These are phyloP conservation scores for Datura wrightii DNA, from an alignment of 257 asterid species.

Conservation along the genomic window DNA sequence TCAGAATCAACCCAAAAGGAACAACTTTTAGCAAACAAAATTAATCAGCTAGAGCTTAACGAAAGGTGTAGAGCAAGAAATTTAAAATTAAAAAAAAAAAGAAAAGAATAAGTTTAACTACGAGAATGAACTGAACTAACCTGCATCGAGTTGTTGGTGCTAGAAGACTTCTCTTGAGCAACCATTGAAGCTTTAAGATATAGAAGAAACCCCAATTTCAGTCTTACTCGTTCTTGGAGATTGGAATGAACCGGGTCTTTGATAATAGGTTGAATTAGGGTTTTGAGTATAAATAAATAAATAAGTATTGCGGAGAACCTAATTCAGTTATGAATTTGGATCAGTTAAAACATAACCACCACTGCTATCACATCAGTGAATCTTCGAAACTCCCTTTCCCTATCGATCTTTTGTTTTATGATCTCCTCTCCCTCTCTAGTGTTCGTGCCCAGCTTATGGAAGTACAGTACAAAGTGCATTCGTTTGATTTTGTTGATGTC, in stretches of 20 bases:
- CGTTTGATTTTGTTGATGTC: constrained; percentile 32
- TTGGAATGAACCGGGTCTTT: not conserved
- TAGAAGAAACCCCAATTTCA: constrained; percentile 31
- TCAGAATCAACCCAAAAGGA: not conserved
- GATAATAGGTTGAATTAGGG: constrained; percentile 56
- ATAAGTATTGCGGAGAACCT: constrained; percentile 24
- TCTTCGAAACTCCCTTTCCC: constrained; percentile 34
- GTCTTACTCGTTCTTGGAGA: constrained; percentile 26
- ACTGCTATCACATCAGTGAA: constrained; percentile 41
- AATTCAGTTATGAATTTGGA: constrained; percentile 41
- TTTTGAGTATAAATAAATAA: constrained; percentile 41
- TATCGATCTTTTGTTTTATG: constrained; percentile 15
- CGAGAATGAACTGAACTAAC: constrained; percentile 25
- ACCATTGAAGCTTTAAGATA: constrained; percentile 43
- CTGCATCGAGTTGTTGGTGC: constrained; percentile 49
- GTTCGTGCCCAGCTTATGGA: constrained; percentile 44
- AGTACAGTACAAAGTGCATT: constrained; percentile 34
- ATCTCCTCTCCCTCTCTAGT: constrained; percentile 39
- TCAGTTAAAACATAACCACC: constrained; percentile 61
- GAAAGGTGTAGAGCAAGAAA: not conserved
- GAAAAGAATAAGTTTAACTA: not conserved
- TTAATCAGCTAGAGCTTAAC: not conserved
- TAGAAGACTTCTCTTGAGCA: constrained; percentile 50
- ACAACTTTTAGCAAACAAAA: not conserved
- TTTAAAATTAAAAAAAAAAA: not conserved